Base-by-base conservation (phyloP, 208 protist species). In the Trypanosoma platydactyli region DNA sequence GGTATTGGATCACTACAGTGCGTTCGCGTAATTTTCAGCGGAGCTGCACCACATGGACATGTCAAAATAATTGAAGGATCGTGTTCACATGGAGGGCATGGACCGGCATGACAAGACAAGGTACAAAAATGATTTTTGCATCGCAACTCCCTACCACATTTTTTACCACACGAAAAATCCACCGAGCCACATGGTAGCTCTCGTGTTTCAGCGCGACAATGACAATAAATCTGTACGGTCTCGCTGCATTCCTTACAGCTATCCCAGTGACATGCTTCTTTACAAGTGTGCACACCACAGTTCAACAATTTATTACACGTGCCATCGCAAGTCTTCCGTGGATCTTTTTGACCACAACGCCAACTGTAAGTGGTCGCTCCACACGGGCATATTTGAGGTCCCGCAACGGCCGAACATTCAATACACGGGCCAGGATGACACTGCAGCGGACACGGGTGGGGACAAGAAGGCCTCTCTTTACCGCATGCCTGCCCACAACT, bases 351-450 rank as follows among this genome's bases (percentile, higher is more conserved):
- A 18, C 88, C 88, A 61, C 88, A 94, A 0, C 57, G 71, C 61
- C 84, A 91, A 33, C 67, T 82, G 72, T 91, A 92, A 24, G 72
- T 81, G 18, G 78, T 86, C 22, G 76, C 46, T 0, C 88, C 86
- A 76, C 88, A 92, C 1, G 74, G 77, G 52, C 88, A 94, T 12
- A 61, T 50, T 50, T 67, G 52, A 15, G 76, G 77, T 3, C 77
- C 82, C 1, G 81, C 57, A 38, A 87, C 29, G 20, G 77, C 69
- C 12, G 71, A 51, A 67, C 88, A 94, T 12, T 46, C 58, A 4
- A 75, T 57, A 61, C 88, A 94, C 5, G 84, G 84, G 12, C 88
- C 88, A 3, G 88, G 88, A 63, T 94, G 88, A 63, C 88, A 94
- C 49, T 77, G 88, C 18, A 75, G 35, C 1, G 79, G 45, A 57